These are phyloP conservation scores for Bruguiera sexangula DNA, from an alignment of 345 rosid genomes.

Conservation along the genomic window DNA sequence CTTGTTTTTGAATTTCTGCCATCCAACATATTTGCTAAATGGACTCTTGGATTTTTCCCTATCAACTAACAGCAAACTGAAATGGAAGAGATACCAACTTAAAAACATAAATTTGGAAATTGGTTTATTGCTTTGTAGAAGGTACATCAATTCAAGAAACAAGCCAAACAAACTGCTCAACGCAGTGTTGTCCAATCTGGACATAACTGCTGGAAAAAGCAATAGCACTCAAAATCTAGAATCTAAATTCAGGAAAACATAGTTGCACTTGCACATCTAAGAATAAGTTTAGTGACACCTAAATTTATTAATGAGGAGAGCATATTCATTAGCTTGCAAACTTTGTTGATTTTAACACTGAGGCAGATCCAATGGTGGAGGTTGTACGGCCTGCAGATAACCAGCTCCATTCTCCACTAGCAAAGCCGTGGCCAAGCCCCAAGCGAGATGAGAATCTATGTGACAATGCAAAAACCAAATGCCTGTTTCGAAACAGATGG, in stretches of 20 bases:
- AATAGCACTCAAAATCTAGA: neutral
- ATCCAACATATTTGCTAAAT: too few relatives aligned
- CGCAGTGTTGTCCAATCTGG: constrained; percentile 5
- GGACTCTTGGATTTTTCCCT: neutral
- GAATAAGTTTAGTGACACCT: neutral
- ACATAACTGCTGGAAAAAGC: neutral
- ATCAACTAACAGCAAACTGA: neutral
- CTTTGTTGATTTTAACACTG: constrained; percentile 42
- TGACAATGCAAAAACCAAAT: constrained; percentile 91
- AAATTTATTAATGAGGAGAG: constrained; percentile 2
- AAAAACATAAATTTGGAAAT: neutral
- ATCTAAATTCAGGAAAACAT: constrained; percentile 2
- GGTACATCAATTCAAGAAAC: constrained; percentile 8
- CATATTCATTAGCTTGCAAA: neutral
- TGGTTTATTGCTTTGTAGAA: constrained; percentile 10
- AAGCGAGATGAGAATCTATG: constrained; percentile 62
- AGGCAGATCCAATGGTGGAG: constrained; percentile 84
- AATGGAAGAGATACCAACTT: neutral
- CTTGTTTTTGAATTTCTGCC: too few relatives aligned
- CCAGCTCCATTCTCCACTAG: constrained; percentile 80
- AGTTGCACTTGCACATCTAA: neutral
- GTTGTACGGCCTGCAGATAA: constrained; percentile 60
- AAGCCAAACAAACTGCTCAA: constrained; percentile 8
- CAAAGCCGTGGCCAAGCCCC: constrained; percentile 68
- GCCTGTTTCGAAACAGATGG: constrained; percentile 28